Base-by-base conservation (phyloP, 2,329 filamentous ascomycete species). In the Lasiodiplodia gonubiensis region DNA sequence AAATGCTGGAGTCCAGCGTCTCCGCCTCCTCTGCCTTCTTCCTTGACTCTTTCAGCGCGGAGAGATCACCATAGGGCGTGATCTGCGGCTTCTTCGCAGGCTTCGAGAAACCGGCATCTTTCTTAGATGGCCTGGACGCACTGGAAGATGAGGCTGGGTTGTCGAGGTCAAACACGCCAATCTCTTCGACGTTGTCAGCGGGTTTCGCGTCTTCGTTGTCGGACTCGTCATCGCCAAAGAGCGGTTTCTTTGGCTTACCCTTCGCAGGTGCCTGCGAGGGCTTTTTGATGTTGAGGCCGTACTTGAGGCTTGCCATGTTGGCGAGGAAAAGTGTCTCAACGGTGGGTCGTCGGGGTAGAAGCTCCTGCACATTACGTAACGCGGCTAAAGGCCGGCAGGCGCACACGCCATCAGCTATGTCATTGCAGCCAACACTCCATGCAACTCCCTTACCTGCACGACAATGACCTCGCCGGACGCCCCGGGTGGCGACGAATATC, bases 1-100 rank as follows among this genome's bases (percentile, higher is more conserved):
- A 95, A 71, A 95, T 89, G 59, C 88, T 89, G 1, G 91, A 82
- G 73, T 95, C 92, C 10, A 90, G 75, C 68, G 87, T 84, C 69
- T 88, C 83, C 2, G 91, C 91, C 18, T 87, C 86, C 70, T 89
- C 83, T 46, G 87, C 86, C 71, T 90, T 85, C 72, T 86, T 88
- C 64, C 87, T 86, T 30, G 90, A 87, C 35, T 87, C 82, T 37
- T 90, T 82, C 1, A 86, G 81, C 72, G 87, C 87, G 3, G 91
- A 91, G 1, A 92, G 84, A 73, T 93, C 90, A 42, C 86, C 86
- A 71, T 88, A 89, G 74, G 67, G 68, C 12, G 59, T 51, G 60
- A 68, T 48, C 10, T 55, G 52, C 33, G 55, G 52, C 73, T 81
- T 79, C 67, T 85, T 77, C 71, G 74, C 7, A 74, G 74, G 3